Evolutionary conservation across 257 asterid species (phyloP), one percentile per base, ranked within the genome.

Genomic region (Buddleja alternifolia): DNA sequence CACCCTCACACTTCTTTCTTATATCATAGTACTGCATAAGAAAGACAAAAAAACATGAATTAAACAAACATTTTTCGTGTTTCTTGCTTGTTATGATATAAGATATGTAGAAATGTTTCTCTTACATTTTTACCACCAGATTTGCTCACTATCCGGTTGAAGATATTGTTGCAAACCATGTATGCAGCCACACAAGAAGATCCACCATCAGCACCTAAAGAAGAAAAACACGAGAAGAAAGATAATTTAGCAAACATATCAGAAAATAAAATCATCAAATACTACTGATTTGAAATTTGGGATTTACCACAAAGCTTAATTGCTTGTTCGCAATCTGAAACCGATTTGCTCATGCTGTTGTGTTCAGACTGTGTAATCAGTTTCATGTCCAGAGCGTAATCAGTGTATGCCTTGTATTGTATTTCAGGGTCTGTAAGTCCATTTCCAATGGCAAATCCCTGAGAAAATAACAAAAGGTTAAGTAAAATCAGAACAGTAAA

Each of bases 371-470:
- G 66, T 10, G 71, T 57, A n/a, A 84, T 82, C 68, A 84, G 77
- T 60, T 74, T 78, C 79, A 70, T 80, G 73, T 82, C 81, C 78
- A 84, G 64, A 23, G 88, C 90, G 47, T 82, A 84, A 73, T 84
- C 88, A 3, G 74, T 70, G 73, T 84, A 82, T 7, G 84, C 82
- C 48, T 51, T 71, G 58, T 82, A 84, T 70, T 84, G 90, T 61
- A 84, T 82, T 73, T 82, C 86, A 2, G 86, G 86, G 75, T 82
- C 65, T 0, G 87, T 84, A 14, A 82, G 85, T 62, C 88, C 90
- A 69, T 84, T 84, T 6, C 87, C 87, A 14, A 84, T 84, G 29
- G 90, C 88, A 37, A 82, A 75, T 44, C 90, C 88, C 90, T 85
- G 65, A 15, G 67, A 47, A 29, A 63, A 68, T 12, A 67, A 42